These are phyloP conservation scores for Xerocomus spinulosus DNA, from an alignment of 768 basidiomycete species.

Conservation along the genomic window DNA sequence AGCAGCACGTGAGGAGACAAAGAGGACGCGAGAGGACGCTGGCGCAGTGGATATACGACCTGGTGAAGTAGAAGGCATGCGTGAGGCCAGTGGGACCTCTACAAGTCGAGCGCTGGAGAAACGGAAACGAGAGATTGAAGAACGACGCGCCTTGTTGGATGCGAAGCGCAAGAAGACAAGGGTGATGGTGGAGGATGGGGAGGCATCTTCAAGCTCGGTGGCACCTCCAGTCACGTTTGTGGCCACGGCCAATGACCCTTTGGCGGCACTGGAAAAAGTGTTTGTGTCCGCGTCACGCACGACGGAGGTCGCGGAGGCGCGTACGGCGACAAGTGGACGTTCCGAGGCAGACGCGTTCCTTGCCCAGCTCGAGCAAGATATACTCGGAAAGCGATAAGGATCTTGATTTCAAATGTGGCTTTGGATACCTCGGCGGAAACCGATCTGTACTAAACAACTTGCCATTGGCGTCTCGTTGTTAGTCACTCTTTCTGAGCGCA, in stretches of 20 bases:
- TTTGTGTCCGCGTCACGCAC: constrained; percentile 12
- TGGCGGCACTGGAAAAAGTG: constrained; percentile 44
- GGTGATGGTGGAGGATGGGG: constrained; percentile 2
- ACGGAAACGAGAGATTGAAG: constrained; percentile 69
- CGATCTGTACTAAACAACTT: too few relatives aligned
- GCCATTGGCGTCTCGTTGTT: too few relatives aligned
- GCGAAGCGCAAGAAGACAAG: constrained; percentile 61
- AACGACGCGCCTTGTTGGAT: constrained; percentile 53
- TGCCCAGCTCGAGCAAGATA: constrained; percentile 60
- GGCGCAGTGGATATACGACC: constrained; percentile 59
- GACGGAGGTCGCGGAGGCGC: constrained; percentile 28
- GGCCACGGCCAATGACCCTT: constrained; percentile 40
- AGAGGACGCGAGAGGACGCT: constrained; percentile 50
- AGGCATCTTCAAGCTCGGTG: background rate
- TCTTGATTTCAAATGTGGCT: too few relatives aligned
- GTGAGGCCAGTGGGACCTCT: constrained; percentile 28
- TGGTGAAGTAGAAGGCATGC: constrained; percentile 80
- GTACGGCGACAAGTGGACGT: constrained; percentile 9
- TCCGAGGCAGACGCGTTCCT: constrained; percentile 57
- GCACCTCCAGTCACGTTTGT: constrained; percentile 5
- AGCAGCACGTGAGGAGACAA: constrained; percentile 65
- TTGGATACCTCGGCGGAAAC: too few relatives aligned
- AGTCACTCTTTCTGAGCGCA: too few relatives aligned
- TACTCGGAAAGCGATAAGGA: constrained; percentile 33
- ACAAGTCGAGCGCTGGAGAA: constrained; percentile 59